Evolutionary conservation across 2,329 filamentous ascomycete species (phyloP), one percentile per base, ranked within the genome.

Genomic region (Aspergillus clavatus): DNA sequence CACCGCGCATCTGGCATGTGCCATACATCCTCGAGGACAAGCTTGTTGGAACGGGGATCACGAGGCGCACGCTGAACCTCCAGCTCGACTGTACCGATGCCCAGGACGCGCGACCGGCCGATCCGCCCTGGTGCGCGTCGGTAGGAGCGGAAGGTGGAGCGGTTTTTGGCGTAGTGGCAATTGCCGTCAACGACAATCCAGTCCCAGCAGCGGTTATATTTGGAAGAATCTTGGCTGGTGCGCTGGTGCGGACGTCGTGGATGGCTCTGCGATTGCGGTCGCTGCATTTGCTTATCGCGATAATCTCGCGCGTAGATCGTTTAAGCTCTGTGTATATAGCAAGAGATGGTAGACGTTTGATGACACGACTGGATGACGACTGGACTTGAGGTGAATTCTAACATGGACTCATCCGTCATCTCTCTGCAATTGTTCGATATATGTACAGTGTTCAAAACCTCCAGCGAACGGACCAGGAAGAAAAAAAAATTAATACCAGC

Each of bases 121-220:
- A 57, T 42, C 16, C 53, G 51, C 8, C 51, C 41, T 14, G 54
- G 54, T 3, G 53, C 49, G 3, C 54, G 54, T 1, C 51, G 52
- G 43, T 57, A 57, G 16, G 40, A 51, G 19, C 21, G 35, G 39
- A 57, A 57, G 10, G 53, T 44, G 3, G 53, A 40, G 12, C 54
- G 53, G 49, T 57, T 57, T 29, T 54, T 54, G 38, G 54, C 54
- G 49, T 51, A 54, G 46, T 57, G 54, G 3, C 38, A 46, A 39
- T 52, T 57, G 21, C 53, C 53, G 10, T 26, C 23, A 14, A 41
- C 43, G 21, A 57, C 37, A 18, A 57, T 46, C 54, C 54, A 57
- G 42, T 51, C 46, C 51, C 51, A 57, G 44, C 54, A 57, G 27
- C 53, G 31, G 21, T 42, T 45, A 11, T 40, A 43, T 22, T 42